Conservation (phyloP, 768 basidiomycete genomes). For the Gymnopilus dilepis region DNA sequence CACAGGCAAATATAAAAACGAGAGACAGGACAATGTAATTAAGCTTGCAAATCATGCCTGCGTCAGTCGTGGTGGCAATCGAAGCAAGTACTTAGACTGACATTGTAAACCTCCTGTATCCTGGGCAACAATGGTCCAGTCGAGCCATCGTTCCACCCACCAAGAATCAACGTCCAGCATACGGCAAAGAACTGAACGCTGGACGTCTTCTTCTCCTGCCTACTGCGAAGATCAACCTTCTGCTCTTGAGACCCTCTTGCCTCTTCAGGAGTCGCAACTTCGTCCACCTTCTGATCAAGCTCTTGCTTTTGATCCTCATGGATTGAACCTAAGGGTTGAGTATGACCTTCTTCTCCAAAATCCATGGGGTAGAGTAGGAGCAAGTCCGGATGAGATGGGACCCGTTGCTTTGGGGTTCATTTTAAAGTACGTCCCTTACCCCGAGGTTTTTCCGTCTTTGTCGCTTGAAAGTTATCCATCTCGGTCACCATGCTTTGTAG, state of each 20-base stretch:
- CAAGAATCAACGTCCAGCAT: constrained; percentile 62
- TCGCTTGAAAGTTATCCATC: not conserved
- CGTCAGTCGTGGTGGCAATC: not conserved
- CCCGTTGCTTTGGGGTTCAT: no score
- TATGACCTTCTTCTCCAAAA: not conserved
- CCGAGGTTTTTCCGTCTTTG: not conserved
- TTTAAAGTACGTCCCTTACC: no score
- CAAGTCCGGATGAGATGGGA: not conserved
- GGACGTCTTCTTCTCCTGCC: not conserved
- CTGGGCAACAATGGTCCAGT: constrained; percentile 77
- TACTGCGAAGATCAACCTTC: not conserved
- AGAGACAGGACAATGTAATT: constrained; percentile 60
- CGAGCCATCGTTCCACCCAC: constrained; percentile 81
- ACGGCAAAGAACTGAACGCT: constrained; percentile 56
- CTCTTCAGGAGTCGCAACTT: not conserved
- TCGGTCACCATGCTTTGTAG: not conserved
- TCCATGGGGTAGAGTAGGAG: not conserved
- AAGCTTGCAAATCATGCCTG: constrained; percentile 34
- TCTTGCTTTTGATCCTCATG: not conserved
- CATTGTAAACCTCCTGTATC: constrained; percentile 62
- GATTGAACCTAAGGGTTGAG: not conserved
- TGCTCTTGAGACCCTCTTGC: not conserved
- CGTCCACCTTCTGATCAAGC: not conserved
- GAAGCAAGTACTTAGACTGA: constrained; percentile 29
- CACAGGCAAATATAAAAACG: constrained; percentile 52